Percentiles rank a stretch among this genome's conserved stretches.
These are phyloP conservation scores for Crucihimalaya himalaica DNA, from an alignment of 345 rosid genomes.

Conservation along the genomic window DNA sequence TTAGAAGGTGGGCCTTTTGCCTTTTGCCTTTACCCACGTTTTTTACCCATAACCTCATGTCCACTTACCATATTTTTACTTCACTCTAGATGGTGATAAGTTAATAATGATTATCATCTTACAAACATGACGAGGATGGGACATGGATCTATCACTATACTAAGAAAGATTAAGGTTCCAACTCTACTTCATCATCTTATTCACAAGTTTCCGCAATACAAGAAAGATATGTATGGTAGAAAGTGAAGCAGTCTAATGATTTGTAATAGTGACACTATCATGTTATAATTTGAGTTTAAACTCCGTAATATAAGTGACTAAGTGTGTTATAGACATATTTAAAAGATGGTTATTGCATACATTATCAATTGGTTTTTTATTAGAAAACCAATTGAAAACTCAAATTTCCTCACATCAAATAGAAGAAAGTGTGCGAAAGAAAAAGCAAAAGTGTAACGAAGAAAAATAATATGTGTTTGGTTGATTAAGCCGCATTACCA, in stretches of 20 bases:
- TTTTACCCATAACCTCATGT: slow-evolving; percentile 41
- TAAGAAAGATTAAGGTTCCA: neutral
- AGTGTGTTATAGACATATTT: too few species aligned
- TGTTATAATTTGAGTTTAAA: too few species aligned
- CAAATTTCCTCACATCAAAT: too few species aligned
- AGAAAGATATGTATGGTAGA: neutral
- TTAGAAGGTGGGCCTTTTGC: slow-evolving; percentile 35
- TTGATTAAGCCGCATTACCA: neutral
- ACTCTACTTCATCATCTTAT: neutral
- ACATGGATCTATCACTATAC: slow-evolving; percentile 22
- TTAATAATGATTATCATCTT: neutral
- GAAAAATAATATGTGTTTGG: too few species aligned
- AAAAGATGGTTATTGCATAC: too few species aligned
- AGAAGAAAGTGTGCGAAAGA: too few species aligned
- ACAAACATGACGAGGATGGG: slow-evolving; percentile 20
- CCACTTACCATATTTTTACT: slow-evolving; percentile 24
- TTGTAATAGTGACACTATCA: too few species aligned
- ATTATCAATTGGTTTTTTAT: too few species aligned
- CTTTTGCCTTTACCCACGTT: slow-evolving; percentile 40
- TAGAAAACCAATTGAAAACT: too few species aligned
- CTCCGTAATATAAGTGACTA: too few species aligned
- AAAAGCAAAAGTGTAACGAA: too few species aligned
- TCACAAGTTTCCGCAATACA: neutral
- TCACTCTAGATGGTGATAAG: slow-evolving; percentile 7
- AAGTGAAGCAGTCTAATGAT: too few species aligned